Base-by-base conservation (phyloP, 148 eudicot species). In the Silene conica region DNA sequence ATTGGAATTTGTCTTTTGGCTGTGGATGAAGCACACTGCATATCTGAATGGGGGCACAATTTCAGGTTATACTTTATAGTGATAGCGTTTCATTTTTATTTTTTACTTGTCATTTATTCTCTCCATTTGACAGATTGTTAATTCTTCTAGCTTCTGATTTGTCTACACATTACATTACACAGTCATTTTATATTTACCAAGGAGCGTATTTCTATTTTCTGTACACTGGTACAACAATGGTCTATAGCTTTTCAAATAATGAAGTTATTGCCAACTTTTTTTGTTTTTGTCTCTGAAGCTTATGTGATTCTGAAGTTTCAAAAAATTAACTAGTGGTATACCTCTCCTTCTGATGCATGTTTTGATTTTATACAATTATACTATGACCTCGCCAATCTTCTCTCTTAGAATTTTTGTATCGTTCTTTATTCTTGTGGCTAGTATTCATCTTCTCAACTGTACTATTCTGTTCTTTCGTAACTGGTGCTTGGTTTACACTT, bases 41-140 rank as follows among this genome's bases (percentile, higher is more conserved):
- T 91, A 76, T 89, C 94, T 61, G 94, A 91, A 77, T 91, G 97
- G 94, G 97, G 97, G 46, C 97, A 91, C 79, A 85, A 87, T 86
- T 91, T 91, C 89, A 85, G 97, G 92, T 88, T 28, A 59, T 74
- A 55, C 19, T 38, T 88, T 28, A 59, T 74, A 55, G 25, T 38
- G 57, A 18, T 41, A 41, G 28, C 22, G 16, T 48, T 2, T 22
- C 43, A 19, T 28, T 57, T 28, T 57, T 56, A 13, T 6, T 8
- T 48, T 48, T 50, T 50, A 50, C 43, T 6, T 38, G 1, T 38
- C 43, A 38, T 38, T 69, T 23, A 43, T 22, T 43, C 34, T 50
- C 31, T 19, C 45, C 50, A 61, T 38, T 72, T 13, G 19, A 34
- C 5, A 19, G 3, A 22, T 50, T 2, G 25, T 38, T 54, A 54